Evolutionary conservation across 129 eudicot species (phyloP).

Genomic region (Artemisia argyi): DNA sequence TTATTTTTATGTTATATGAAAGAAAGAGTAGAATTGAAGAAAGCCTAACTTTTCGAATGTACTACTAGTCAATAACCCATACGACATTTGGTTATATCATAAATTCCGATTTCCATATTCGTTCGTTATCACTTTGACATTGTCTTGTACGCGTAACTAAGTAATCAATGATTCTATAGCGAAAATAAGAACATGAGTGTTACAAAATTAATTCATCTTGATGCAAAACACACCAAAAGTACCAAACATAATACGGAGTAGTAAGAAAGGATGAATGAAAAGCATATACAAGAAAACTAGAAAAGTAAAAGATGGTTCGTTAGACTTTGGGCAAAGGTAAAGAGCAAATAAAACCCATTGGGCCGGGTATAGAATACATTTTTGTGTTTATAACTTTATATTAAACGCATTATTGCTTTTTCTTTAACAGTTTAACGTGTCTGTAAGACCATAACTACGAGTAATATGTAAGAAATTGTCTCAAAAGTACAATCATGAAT

Average conservation of each 20-base stretch:
- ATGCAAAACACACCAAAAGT: too few relatives aligned
- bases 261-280: neutral
- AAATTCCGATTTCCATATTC: too few relatives aligned
- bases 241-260: too few relatives aligned
- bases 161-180: too few relatives aligned
- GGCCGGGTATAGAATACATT: neutral
- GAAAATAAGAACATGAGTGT: too few relatives aligned
- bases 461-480: neutral
- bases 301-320: conserved; percentile 11
- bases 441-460: neutral
- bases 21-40: too few relatives aligned
- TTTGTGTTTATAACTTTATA: neutral
- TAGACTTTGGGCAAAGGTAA: conserved; percentile 20
- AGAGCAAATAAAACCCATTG: neutral
- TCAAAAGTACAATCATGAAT: neutral
- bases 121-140: too few relatives aligned
- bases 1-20: neutral
- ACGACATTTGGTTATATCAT: too few relatives aligned
- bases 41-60: too few relatives aligned
- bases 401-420: neutral
- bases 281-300: neutral
- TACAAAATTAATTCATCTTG: too few relatives aligned
- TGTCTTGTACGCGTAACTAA: too few relatives aligned
- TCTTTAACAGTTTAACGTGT: neutral
- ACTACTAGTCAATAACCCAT: too few relatives aligned